phyloP scores from a whole-genome alignment of 371 early-diverging fungal genomes.

The Coemansia sp. region DNA sequence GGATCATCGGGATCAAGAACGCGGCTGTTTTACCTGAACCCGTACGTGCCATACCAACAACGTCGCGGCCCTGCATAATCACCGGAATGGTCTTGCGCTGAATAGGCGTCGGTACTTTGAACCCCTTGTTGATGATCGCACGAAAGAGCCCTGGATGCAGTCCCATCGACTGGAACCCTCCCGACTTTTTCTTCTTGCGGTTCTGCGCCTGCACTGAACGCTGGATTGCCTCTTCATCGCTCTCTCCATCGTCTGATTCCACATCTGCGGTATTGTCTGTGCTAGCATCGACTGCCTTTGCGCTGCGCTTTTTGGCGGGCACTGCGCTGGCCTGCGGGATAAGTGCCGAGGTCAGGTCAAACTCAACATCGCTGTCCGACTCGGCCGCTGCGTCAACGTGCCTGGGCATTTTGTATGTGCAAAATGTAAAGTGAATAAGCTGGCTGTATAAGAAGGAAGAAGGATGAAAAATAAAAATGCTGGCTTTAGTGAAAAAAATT shows the following conservation, averaged over 20 bases:
- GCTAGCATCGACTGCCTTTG: not conserved
- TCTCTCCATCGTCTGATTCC: conserved; percentile 3
- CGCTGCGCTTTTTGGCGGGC: conserved; percentile 7
- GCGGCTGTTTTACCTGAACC: conserved; percentile 99
- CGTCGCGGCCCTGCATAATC: conserved; percentile 87
- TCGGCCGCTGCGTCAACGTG: conserved; percentile 7
- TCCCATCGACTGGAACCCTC: conserved; percentile 98
- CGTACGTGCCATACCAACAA: conserved; percentile 98
- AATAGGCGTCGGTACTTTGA: conserved; percentile 97
- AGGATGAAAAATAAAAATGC: conserved; percentile 3
- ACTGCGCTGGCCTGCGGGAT: conserved; percentile 32
- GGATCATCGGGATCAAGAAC: conserved; percentile 93
- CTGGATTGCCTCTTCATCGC: conserved; percentile 42
- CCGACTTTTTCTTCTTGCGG: conserved; percentile 88
- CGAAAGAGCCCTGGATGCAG: conserved; percentile 60
- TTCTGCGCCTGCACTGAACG: conserved; percentile 56
- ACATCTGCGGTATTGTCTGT: not conserved
- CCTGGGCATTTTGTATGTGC: not conserved
- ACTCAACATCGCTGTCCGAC: conserved; percentile 46
- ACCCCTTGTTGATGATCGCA: conserved; percentile 87
- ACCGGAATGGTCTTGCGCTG: conserved; percentile 96
- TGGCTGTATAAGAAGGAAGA: not conserved
- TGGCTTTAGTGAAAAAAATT: not conserved
- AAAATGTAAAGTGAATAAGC: not conserved
- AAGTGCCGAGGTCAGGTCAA: conserved; percentile 48